These are phyloP conservation scores for Triticum dicoccoides DNA, from an alignment of 176 grass and related monocot species.

Conservation along the genomic window DNA sequence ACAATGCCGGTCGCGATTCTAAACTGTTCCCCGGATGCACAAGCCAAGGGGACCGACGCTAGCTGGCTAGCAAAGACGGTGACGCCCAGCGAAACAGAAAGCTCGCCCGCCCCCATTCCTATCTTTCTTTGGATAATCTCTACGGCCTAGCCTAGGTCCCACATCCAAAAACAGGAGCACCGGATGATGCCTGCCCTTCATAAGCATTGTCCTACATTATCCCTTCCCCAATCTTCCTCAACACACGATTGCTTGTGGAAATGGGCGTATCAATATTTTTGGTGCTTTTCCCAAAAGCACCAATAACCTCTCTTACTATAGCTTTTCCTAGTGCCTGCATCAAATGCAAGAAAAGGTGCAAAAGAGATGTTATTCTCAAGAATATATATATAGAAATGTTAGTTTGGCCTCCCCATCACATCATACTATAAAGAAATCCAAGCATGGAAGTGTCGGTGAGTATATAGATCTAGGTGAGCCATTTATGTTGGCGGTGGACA, in stretches of 20 bases:
- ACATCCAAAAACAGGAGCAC: neutral
- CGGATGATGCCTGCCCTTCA: neutral
- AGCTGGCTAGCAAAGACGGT: neutral
- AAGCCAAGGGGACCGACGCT: neutral
- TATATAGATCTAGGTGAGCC: conserved; percentile 12
- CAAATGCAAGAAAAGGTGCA: neutral
- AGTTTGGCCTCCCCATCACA: neutral
- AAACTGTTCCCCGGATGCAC: neutral
- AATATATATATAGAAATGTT: neutral
- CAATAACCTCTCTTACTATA: neutral
- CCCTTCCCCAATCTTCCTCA: neutral
- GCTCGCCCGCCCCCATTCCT: neutral
- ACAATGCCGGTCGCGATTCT: too few species aligned
- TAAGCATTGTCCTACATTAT: neutral
- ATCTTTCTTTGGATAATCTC: conserved; percentile 18
- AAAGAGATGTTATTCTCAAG: neutral
- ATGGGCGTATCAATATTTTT: neutral
- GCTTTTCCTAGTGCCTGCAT: neutral
- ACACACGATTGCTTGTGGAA: neutral
- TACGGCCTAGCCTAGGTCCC: neutral
- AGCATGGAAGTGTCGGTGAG: neutral
- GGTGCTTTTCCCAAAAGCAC: neutral
- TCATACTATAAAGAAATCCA: neutral
- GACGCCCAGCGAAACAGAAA: neutral
- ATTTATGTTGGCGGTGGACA: conserved; percentile 17